Evolutionary conservation across 805 yeast species (phyloP).

Genomic region (Yamadazyma olivae): DNA sequence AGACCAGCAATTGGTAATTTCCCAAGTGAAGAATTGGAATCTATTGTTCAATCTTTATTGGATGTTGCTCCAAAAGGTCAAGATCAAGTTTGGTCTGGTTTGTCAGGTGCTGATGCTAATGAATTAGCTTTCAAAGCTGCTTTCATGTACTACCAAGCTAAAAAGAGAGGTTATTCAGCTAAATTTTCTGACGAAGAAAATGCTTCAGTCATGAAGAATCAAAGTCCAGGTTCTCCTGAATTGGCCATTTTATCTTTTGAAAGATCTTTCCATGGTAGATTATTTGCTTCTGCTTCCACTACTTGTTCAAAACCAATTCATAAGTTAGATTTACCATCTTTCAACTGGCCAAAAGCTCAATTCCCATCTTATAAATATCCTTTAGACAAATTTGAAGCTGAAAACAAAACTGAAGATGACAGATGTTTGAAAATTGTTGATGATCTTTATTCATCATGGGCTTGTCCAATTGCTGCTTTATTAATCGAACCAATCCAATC

Average conservation of each 20-base stretch:
- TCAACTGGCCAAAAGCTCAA: constrained; percentile 96
- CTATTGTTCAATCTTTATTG: constrained; percentile 47
- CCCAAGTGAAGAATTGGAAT: constrained; percentile 67
- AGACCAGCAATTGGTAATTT: constrained; percentile 85
- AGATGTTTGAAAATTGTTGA: constrained; percentile 79
- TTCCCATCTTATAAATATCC: constrained; percentile 88
- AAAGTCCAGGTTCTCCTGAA: constrained; percentile 86
- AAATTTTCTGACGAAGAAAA: constrained; percentile 69
- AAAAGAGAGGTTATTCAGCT: constrained; percentile 61
- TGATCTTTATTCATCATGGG: constrained; percentile 62
- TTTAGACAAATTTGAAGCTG: constrained; percentile 59
- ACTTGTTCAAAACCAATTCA: constrained; percentile 95
- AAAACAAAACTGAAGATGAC: constrained; percentile 73
- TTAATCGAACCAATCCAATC: constrained; percentile 90
- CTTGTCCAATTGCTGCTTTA: constrained; percentile 79
- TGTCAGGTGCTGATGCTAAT: constrained; percentile 86
- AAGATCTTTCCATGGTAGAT: constrained; percentile 91
- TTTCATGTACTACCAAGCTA: constrained; percentile 72
- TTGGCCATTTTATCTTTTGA: constrained; percentile 82
- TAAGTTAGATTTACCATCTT: constrained; percentile 88
- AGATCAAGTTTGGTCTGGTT: constrained; percentile 71
- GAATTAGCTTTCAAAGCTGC: constrained; percentile 90
- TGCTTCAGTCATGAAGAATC: constrained; percentile 71
- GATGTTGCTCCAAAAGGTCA: constrained; percentile 79
- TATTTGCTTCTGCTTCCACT: constrained; percentile 86